Evolutionary conservation across 176 grass and related monocot species (phyloP), one percentile per base, ranked within the genome.

Genomic region (Otatea glauca): DNA sequence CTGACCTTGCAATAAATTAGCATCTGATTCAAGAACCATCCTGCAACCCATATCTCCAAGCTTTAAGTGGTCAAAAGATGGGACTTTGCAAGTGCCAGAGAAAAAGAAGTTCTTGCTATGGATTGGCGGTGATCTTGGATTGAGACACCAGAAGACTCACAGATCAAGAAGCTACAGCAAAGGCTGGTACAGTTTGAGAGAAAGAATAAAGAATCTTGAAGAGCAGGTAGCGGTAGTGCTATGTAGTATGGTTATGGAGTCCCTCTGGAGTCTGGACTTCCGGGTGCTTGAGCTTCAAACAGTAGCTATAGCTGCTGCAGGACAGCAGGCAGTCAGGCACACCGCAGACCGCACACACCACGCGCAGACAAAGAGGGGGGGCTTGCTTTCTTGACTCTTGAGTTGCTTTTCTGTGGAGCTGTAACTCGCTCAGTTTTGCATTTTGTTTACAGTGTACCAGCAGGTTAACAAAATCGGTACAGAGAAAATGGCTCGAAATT

Each of bases 191-290:
- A 65, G 77, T 86, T 65, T 81, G 72, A 29, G 65, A 71, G 78
- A 65, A 86, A 90, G 72, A 65, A 41, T 73, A 45, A 81, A 77
- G 83, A 82, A 86, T 72, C 83, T 77, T 90, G 65, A 70, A 86
- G 71, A 77, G 72, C 61, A 56, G 53, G 62, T 13, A 41, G 39
- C 0, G 44, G 25, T 25, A 18, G 60, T 20, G 48, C 43, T 73
- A 41, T 16, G 68, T 34, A 29, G 68, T 34, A 34, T 34, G 34
- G 34, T 3, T 4, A 54, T 83, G 66, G 76, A 50, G 13, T 50
- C 4, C 43, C 35, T 68, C 49, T 65, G 29, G 29, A 29, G 29
- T 29, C 29, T 29, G 48, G 10, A 14, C 9, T 41, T 14, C 45
- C 54, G 44, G 44, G 44, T 78, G 80, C 74, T 44, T 16, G 81